Evolutionary conservation across 208 protist genomes (phyloP).

Genomic region (Leishmania turanica): DNA sequence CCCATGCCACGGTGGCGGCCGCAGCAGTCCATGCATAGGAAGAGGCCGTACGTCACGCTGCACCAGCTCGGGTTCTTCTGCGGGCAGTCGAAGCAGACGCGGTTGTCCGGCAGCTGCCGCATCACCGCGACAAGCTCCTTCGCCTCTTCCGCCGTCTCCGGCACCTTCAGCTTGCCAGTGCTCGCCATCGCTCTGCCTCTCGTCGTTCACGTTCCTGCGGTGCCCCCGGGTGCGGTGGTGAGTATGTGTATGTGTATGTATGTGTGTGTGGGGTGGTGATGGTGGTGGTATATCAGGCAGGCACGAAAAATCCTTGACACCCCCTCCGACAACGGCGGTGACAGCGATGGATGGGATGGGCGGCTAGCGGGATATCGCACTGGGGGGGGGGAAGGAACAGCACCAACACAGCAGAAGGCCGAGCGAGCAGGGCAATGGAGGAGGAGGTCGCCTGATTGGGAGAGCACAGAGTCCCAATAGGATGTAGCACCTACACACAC

Average conservation of each 20-base stretch:
- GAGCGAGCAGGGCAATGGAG: background rate
- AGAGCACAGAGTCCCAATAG: background rate
- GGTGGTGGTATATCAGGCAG: background rate
- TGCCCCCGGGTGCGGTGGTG: background rate
- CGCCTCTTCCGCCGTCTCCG: conserved; percentile 70
- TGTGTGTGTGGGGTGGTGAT: background rate
- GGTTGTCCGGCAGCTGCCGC: conserved; percentile 79
- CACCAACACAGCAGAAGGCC: background rate
- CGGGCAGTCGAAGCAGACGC: conserved; percentile 96
- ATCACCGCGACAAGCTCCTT: conserved; percentile 69
- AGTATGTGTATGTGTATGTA: background rate
- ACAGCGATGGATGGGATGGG: background rate
- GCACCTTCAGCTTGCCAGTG: conserved; percentile 27
- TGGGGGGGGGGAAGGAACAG: background rate
- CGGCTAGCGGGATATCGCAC: background rate
- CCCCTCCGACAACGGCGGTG: background rate
- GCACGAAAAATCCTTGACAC: background rate
- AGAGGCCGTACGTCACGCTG: conserved; percentile 96
- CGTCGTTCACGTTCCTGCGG: background rate
- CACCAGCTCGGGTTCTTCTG: conserved; percentile 97
- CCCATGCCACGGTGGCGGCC: conserved; percentile 94
- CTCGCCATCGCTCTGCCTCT: conserved; percentile 15
- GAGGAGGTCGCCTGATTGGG: background rate
- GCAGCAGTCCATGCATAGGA: conserved; percentile 98
- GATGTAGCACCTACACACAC: background rate